Evolutionary conservation across 371 early-diverging fungal genomes (phyloP).

Genomic region (Thermomucor indicae-seudaticae): DNA sequence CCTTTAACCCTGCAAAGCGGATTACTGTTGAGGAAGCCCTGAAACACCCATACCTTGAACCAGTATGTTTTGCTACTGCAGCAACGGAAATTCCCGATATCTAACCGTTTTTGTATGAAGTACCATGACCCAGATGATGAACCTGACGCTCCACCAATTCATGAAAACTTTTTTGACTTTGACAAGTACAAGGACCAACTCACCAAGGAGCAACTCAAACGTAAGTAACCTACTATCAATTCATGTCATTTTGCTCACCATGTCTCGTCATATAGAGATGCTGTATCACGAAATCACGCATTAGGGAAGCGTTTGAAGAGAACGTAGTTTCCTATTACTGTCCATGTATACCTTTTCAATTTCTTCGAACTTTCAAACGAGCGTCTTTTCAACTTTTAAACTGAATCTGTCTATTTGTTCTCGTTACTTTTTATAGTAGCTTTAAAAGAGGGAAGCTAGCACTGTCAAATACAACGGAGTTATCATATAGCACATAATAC

Average conservation of each 20-base stretch:
- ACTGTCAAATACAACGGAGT: too few species aligned
- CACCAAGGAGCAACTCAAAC: slow-evolving; percentile 79
- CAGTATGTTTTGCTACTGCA: slow-evolving; percentile 19
- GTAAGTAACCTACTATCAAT: slow-evolving; percentile 26
- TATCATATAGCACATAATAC: too few species aligned
- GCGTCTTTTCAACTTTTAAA: too few species aligned
- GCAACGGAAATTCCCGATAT: neutral
- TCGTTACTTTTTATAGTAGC: too few species aligned
- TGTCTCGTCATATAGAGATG: slow-evolving; percentile 24
- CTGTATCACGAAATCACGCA: slow-evolving; percentile 40
- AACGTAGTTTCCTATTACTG: neutral
- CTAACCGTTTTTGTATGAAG: slow-evolving; percentile 15
- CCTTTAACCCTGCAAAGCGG: slow-evolving; percentile 90
- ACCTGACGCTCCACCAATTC: slow-evolving; percentile 75
- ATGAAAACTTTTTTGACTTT: slow-evolving; percentile 82
- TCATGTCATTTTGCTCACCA: neutral
- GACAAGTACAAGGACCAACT: slow-evolving; percentile 85
- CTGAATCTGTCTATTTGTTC: too few species aligned
- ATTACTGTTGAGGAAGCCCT: slow-evolving; percentile 94
- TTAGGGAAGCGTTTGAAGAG: too few species aligned
- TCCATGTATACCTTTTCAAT: neutral
- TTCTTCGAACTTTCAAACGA: too few species aligned
- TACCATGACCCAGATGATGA: slow-evolving; percentile 87
- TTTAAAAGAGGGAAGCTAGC: too few species aligned
- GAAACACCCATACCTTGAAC: slow-evolving; percentile 85